A percentile compares a stretch with the other conserved stretches of the same genome.
These are phyloP conservation scores for Cryphonectria naterciae DNA, from an alignment of 2,329 filamentous ascomycete species.

Conservation along the genomic window DNA sequence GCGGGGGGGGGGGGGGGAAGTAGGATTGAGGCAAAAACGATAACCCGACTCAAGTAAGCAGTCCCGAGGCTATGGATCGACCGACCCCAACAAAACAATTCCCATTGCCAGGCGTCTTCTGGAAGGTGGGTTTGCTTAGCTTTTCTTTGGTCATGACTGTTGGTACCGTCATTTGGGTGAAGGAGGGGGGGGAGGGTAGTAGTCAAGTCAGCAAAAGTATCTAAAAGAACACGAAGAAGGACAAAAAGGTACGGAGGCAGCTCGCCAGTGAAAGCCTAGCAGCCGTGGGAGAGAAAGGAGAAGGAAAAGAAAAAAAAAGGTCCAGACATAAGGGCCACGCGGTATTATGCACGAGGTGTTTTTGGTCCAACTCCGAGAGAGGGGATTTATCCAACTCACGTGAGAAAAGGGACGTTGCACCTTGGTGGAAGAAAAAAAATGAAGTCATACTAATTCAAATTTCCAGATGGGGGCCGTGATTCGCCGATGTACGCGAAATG, in stretches of 20 bases:
- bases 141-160: background rate
- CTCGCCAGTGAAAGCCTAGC: background rate
- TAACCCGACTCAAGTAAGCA: background rate
- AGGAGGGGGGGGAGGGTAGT: no score
- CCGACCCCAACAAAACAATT: background rate
- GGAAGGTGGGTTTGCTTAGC: background rate
- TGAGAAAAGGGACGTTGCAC: background rate
- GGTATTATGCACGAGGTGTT: background rate
- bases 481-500: conserved; percentile 4
- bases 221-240: background rate
- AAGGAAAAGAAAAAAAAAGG: no score
- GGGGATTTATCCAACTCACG: background rate
- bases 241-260: background rate
- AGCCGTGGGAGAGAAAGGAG: background rate
- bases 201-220: background rate
- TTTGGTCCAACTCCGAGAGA: background rate
- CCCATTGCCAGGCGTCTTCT: background rate
- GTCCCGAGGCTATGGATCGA: conserved; percentile 8
- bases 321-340: background rate
- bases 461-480: background rate
- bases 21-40: conserved; percentile 1
- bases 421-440: background rate
- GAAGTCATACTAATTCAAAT: background rate
- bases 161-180: no score
- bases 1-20: background rate